Base-by-base conservation (phyloP, 1,139 yeast species). In the Spencermartinsiella ligniputridi region DNA sequence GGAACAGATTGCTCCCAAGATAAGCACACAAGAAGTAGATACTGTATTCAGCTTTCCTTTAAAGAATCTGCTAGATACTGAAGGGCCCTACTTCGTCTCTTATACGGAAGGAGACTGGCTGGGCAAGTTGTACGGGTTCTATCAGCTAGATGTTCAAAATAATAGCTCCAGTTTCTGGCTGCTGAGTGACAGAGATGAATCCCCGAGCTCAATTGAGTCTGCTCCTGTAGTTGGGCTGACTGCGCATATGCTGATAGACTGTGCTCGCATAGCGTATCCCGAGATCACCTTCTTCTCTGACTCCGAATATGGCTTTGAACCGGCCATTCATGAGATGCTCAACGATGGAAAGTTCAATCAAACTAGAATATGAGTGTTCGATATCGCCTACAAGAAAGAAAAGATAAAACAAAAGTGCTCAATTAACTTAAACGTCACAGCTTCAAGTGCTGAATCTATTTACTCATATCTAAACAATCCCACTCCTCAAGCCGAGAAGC, bases 241-340 rank as follows among this genome's bases (percentile, higher is more conserved):
- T 3, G 62, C 64, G 2, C 63, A 61, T 39, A 57, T 63, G 22
- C 51, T 58, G 11, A 43, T 61, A n/a, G 67, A 63, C 42, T 47
- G 52, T 24, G 63, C 62, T 3, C 48, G 62, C 15, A 44, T 47
- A 13, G 45, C 49, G 8, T 41, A 35, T 29, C 55, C 58, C 4
- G 48, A 47, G 11, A 48, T 48, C 29, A 39, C 45, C 12, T 37
- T 40, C 16, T 27, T 50, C 18, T 40, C 41, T 2, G 39, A 45
- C n/a, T 36, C 49, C 9, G 32, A 27, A 6, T 27, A 8, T 27
- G 59, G 59, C 86, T 70, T 88, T 72, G 52, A 52, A 25, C 21
- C 18, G n/a, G 62, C 92, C 75, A 21, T 95, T 92, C 42, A 85
- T 94, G 55, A 86, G 81, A 62, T 86, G 84, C 62, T 86, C 94